Base-by-base conservation (phyloP, 2,329 filamentous ascomycete genomes). In the Periglandula ipomoeae region DNA sequence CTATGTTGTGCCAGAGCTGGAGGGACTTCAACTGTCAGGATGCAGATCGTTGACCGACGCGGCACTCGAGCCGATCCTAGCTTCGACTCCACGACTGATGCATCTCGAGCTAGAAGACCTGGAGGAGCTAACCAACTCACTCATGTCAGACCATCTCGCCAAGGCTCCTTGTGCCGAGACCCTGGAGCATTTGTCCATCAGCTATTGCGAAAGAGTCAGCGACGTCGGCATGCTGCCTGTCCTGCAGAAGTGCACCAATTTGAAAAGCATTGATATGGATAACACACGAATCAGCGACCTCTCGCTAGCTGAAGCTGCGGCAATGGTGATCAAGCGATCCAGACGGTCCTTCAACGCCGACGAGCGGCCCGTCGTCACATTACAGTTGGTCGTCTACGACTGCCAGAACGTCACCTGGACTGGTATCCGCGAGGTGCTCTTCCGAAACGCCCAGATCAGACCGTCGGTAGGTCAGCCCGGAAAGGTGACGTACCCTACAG, bases 331-430 rank as follows among this genome's bases (percentile, higher is more conserved):
- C 49, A 72, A 74, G 46, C 85, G 89, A 72, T 66, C 73, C 2
- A 58, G 62, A 46, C 70, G 68, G 40, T 68, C 69, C n/a, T 66
- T 66, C 9, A 61, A 65, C 45, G 61, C 63, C 24, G 57, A 63
- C 45, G 58, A 65, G 5, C 56, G 65, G 4, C 82, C 83, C 3
- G 65, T 66, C 34, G 64, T 86, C 15, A 86, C 87, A 7, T 72
- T 97, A 2, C 79, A 79, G 39, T 71, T 97, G 55, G 84, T 90
- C 1, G 83, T 91, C 7, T 98, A 93, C 62, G 93, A 98, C 68
- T 97, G 91, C 64, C 81, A 84, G 55, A 87, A 91, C 58, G 82
- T 97, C 3, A 95, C 89, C 1, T 97, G 91, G 91, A 87, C 87
- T 0, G 91, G 91, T 26, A 79, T 96, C 34, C 84, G 87, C 44